Conservation (phyloP, 768 basidiomycete species). For the Sporobolomyces phaffii region DNA sequence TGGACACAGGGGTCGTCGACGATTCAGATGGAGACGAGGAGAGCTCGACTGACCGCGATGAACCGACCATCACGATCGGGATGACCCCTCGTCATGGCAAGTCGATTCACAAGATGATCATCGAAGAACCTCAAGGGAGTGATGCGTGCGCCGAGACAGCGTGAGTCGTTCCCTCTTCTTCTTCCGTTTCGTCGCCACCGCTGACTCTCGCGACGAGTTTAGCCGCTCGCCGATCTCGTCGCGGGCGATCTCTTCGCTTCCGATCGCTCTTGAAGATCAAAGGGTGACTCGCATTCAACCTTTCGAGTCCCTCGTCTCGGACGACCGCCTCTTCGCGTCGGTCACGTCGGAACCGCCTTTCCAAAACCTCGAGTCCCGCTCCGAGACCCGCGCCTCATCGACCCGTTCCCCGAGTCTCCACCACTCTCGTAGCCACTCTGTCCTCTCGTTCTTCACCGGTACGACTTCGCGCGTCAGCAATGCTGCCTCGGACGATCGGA, state of each 20-base stretch:
- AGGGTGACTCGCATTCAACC: background rate
- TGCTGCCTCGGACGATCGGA: background rate
- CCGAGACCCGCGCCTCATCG: conserved; percentile 16
- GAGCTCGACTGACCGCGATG: conserved; percentile 22
- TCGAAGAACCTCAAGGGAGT: background rate
- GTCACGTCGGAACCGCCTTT: background rate
- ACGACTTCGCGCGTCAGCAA: background rate
- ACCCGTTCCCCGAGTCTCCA: background rate
- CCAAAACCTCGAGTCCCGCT: conserved; percentile 9
- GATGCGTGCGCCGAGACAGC: too few species aligned
- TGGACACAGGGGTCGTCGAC: conserved; percentile 8
- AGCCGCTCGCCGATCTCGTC: too few species aligned
- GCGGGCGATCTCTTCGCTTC: too few species aligned
- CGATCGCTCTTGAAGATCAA: background rate
- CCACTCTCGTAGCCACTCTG: conserved; percentile 22
- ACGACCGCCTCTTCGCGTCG: background rate
- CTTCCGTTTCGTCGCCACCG: too few species aligned
- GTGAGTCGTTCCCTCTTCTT: too few species aligned
- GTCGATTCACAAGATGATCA: background rate
- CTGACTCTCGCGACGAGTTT: too few species aligned
- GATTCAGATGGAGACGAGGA: conserved; percentile 7
- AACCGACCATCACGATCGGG: conserved; percentile 31
- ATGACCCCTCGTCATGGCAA: conserved; percentile 1
- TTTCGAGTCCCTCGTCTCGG: background rate
- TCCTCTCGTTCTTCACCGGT: conserved; percentile 29